A percentile compares a stretch with the other conserved stretches of the same genome.
Evolutionary conservation across 176 grass and related monocot genomes (phyloP).

Genomic region (Oryza longistaminata): DNA sequence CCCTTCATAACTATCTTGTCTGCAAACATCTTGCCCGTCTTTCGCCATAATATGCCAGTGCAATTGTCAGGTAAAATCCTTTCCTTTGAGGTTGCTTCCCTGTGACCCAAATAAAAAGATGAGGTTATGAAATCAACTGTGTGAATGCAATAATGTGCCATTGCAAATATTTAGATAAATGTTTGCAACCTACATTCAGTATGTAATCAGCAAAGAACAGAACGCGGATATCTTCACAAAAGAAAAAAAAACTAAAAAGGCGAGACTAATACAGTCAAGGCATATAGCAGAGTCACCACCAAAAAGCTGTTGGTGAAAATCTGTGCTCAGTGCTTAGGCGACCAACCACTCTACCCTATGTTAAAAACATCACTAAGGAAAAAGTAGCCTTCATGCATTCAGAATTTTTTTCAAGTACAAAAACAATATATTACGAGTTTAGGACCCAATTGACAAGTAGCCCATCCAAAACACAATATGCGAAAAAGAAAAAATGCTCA

Average conservation of each 20-base stretch:
- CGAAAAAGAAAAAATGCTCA: not conserved
- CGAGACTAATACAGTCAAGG: not conserved
- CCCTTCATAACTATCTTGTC: conserved; percentile 97
- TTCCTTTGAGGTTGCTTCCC: conserved; percentile 93
- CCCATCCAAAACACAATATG: conserved; percentile 6
- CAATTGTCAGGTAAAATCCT: conserved; percentile 94
- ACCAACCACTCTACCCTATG: not conserved
- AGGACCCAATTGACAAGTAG: not conserved
- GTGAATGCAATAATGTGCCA: not conserved
- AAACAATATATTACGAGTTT: not conserved
- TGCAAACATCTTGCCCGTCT: conserved; percentile 97
- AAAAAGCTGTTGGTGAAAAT: not conserved
- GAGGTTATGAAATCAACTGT: not conserved
- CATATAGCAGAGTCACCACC: not conserved
- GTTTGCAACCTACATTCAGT: not conserved
- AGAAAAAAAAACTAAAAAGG: conserved; percentile 3
- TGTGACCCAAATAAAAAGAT: conserved; percentile 12
- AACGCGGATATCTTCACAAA: not conserved
- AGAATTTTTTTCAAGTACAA: not conserved
- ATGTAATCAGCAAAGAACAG: not conserved
- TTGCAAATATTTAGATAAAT: not conserved
- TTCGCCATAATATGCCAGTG: conserved; percentile 99
- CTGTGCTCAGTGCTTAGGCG: not conserved
- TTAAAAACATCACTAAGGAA: not conserved
- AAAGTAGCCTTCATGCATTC: not conserved